phyloP scores from a whole-genome alignment of 306 rosid species.

The Rubus parviflorus region DNA sequence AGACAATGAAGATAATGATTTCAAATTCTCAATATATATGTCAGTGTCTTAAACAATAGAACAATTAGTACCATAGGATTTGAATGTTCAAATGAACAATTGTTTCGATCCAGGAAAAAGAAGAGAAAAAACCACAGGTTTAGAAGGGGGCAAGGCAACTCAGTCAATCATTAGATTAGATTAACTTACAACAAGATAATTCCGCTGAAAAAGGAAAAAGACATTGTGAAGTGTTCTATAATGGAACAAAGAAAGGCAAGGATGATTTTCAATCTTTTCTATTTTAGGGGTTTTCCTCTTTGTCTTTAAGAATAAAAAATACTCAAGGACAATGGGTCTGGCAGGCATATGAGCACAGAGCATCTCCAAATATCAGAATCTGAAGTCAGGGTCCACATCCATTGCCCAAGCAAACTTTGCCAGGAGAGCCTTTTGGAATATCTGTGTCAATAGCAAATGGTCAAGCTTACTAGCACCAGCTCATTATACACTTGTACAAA shows the following conservation, averaged over 20 bases:
- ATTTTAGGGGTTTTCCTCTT: background rate
- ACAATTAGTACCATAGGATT: constrained; percentile 7
- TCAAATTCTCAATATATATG: background rate
- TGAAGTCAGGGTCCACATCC: constrained; percentile 93
- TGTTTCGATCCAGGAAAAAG: background rate
- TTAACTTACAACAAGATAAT: constrained; percentile 55
- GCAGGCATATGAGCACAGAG: constrained; percentile 19
- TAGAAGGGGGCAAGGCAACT: constrained; percentile 34
- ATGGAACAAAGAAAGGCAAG: constrained; percentile 39
- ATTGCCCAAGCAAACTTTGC: constrained; percentile 93
- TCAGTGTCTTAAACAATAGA: background rate
- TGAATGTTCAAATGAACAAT: constrained; percentile 6
- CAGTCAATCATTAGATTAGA: constrained; percentile 80
- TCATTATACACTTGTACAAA: background rate
- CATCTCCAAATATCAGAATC: constrained; percentile 60
- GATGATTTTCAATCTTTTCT: constrained; percentile 5
- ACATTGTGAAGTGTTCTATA: constrained; percentile 22
- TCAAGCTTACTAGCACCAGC: background rate
- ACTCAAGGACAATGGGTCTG: background rate
- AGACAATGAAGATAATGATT: background rate
- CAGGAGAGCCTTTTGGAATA: constrained; percentile 87
- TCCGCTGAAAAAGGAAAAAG: constrained; percentile 36
- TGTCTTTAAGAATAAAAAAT: background rate
- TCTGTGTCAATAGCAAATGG: constrained; percentile 41
- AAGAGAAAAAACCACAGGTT: background rate